Evolutionary conservation across 139 green algal species (phyloP).

Genomic region (Auxenochlorella protothecoides): DNA sequence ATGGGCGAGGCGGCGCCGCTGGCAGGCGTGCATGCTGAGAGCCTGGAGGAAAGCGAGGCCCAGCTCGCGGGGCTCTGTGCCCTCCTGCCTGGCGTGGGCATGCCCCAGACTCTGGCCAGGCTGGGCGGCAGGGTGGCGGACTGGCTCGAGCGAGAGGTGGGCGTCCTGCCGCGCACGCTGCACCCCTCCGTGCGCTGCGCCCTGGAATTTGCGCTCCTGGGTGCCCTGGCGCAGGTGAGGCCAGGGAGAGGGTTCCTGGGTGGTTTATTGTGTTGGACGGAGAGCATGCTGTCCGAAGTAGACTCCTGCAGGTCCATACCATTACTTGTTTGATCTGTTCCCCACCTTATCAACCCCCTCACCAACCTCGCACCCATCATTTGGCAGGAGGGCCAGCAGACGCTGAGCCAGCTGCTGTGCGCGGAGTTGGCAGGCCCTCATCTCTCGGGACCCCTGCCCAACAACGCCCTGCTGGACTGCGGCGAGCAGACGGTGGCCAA

Average conservation of each 20-base stretch:
- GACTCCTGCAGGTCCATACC: too few relatives aligned
- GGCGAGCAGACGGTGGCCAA: conserved; percentile 1
- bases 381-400: too few relatives aligned
- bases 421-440: too few relatives aligned
- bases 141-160: conserved; percentile 44
- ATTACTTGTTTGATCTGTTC: too few relatives aligned
- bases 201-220: conserved; percentile 64
- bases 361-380: too few relatives aligned
- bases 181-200: conserved; percentile 54
- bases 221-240: conserved; percentile 42
- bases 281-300: too few relatives aligned
- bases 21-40: conserved; percentile 75
- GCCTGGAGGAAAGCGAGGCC: conserved; percentile 37
- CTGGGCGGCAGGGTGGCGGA: conserved; percentile 30
- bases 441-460: neutral
- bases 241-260: neutral
- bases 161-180: conserved; percentile 29
- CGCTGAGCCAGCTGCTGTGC: too few relatives aligned
- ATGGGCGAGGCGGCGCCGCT: conserved; percentile 75
- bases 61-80: conserved; percentile 46
- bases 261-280: too few relatives aligned
- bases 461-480: conserved; percentile 40
- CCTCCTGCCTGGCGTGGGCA: conserved; percentile 11
- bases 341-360: too few relatives aligned
- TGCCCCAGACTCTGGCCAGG: conserved; percentile 31